Percentiles rank a stretch among this genome's conserved stretches.
Evolutionary conservation across 2,329 filamentous ascomycete species (phyloP).

Genomic region (Basipetospora chlamydospora): DNA sequence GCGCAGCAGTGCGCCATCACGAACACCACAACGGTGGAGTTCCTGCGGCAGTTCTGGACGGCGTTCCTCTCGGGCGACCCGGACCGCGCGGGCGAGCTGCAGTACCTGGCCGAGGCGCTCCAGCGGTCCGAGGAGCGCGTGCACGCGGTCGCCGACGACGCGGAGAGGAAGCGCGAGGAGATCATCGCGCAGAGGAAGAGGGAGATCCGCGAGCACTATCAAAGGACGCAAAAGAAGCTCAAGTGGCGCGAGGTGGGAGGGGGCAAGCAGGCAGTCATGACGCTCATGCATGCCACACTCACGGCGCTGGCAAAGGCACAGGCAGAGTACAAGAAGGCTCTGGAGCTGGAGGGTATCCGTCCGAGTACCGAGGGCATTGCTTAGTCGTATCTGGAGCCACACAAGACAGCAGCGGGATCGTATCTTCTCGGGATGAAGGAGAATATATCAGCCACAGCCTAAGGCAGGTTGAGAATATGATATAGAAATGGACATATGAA

Average conservation of each 20-base stretch:
- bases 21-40: slow-evolving; percentile 87
- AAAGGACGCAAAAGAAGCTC: slow-evolving; percentile 59
- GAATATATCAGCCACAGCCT: too few relatives aligned
- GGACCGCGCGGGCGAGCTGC: slow-evolving; percentile 65
- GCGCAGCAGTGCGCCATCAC: slow-evolving; percentile 50
- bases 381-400: too few relatives aligned
- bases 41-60: slow-evolving; percentile 94
- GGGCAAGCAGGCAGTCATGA: slow-evolving; percentile 59
- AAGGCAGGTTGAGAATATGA: too few relatives aligned
- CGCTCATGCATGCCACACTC: slow-evolving; percentile 61
- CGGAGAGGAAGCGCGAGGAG: slow-evolving; percentile 58
- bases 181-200: slow-evolving; percentile 52
- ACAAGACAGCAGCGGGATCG: too few relatives aligned
- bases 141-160: slow-evolving; percentile 62
- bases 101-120: slow-evolving; percentile 70
- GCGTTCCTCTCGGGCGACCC: slow-evolving; percentile 81
- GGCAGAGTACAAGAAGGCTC: slow-evolving; percentile 54
- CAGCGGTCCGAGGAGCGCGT: slow-evolving; percentile 65
- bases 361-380: slow-evolving; percentile 26
- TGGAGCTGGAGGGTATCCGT: slow-evolving; percentile 47
- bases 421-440: too few relatives aligned
- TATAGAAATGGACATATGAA: too few relatives aligned
- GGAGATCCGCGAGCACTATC: slow-evolving; percentile 55
- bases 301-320: slow-evolving; percentile 56
- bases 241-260: slow-evolving; percentile 59